Evolutionary conservation across 208 protist species (phyloP).

Genomic region (Vickermania ingenoplastis): DNA sequence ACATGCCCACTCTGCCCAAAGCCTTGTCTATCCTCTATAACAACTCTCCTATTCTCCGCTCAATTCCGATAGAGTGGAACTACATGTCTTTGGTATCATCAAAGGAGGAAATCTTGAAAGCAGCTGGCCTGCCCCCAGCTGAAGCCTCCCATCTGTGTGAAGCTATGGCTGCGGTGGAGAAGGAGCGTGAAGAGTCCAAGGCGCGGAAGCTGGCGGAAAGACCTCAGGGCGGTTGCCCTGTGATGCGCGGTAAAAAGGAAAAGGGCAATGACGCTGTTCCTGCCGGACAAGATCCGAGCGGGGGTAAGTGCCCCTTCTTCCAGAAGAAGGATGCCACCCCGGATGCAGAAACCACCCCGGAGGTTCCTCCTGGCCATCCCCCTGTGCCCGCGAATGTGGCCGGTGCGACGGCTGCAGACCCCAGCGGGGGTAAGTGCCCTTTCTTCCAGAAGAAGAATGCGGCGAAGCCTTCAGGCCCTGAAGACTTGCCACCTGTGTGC

Average conservation of each 20-base stretch:
- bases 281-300: slow-evolving; percentile 2
- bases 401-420: slow-evolving; percentile 9
- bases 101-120: slow-evolving; percentile 7
- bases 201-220: slow-evolving; percentile 1
- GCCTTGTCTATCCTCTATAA: slow-evolving; percentile 19
- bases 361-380: slow-evolving; percentile 1
- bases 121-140: slow-evolving; percentile 10
- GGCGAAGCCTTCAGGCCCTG: not conserved
- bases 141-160: slow-evolving; percentile 17
- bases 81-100: slow-evolving; percentile 33
- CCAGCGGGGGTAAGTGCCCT: slow-evolving; percentile 36
- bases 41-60: slow-evolving; percentile 13
- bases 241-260: slow-evolving; percentile 4
- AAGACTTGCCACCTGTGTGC: slow-evolving; percentile 18
- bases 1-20: slow-evolving; percentile 27
- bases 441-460: slow-evolving; percentile 15
- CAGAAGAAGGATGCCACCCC: slow-evolving; percentile 3
- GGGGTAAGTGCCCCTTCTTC: slow-evolving; percentile 7
- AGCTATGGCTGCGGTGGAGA: slow-evolving; percentile 17
- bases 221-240: slow-evolving; percentile 10
- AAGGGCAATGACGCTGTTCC: not conserved
- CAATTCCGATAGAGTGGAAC: slow-evolving; percentile 24
- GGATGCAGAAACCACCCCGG: not conserved
- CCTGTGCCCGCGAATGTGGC: slow-evolving; percentile 4
- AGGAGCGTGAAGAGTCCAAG: slow-evolving; percentile 16